A percentile compares a stretch with the other conserved stretches of the same genome.
These are phyloP conservation scores for Schrenkiella parvula DNA, from an alignment of 345 rosid genomes.

Conservation along the genomic window DNA sequence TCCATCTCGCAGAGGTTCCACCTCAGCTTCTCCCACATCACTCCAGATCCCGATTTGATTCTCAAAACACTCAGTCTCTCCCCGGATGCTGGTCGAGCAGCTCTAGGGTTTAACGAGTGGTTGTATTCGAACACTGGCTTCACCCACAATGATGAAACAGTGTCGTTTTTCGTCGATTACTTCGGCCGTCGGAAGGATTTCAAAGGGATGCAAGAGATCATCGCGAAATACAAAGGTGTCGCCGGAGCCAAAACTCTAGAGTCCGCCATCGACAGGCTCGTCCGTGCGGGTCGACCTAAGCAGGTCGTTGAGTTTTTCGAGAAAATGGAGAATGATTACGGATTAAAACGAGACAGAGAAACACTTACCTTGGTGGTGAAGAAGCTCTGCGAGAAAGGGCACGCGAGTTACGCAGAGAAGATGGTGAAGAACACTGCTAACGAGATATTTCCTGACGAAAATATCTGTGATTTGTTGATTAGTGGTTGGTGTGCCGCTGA, in stretches of 20 bases:
- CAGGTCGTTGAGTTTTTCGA: conserved; percentile 69
- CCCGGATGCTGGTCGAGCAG: conserved; percentile 76
- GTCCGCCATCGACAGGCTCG: conserved; percentile 65
- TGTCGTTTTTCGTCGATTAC: conserved; percentile 71
- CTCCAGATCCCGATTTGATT: conserved; percentile 52
- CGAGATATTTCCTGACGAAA: conserved; percentile 87
- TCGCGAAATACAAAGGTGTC: conserved; percentile 45
- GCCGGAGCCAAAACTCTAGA: conserved; percentile 49
- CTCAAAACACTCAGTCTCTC: conserved; percentile 61
- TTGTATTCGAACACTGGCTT: conserved; percentile 42
- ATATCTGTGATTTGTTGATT: conserved; percentile 72
- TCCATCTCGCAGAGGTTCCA: conserved; percentile 57
- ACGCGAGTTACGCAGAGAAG: conserved; percentile 77
- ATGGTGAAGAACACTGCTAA: conserved; percentile 73
- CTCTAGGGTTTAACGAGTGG: conserved; percentile 74
- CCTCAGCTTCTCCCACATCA: conserved; percentile 75
- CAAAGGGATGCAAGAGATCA: conserved; percentile 68
- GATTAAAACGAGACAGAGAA: conserved; percentile 63
- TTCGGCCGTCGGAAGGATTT: conserved; percentile 92
- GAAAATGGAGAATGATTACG: conserved; percentile 74
- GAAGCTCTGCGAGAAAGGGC: conserved; percentile 66
- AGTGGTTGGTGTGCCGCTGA: conserved; percentile 89
- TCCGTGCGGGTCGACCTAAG: conserved; percentile 67
- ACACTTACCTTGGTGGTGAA: conserved; percentile 60
- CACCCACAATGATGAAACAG: conserved; percentile 64